Evolutionary conservation across 805 yeast species (phyloP), one percentile per base, ranked within the genome.

Genomic region (Candida golubevii): DNA sequence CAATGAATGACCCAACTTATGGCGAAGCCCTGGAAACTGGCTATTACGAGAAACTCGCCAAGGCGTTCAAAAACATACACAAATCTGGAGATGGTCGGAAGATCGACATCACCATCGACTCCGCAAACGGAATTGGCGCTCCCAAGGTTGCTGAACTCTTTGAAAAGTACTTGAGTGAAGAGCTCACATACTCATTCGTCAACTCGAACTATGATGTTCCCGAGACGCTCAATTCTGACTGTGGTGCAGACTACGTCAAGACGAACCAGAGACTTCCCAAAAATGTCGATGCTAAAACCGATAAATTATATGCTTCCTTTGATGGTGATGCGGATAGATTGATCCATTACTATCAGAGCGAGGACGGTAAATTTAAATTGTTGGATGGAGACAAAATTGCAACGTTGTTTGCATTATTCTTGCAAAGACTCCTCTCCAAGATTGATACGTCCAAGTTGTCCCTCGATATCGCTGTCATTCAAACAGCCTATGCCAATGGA

Each of bases 251-350:
- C 64, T 91, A 66, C 58, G 99, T 93, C 44, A 93, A 93, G 65
- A 88, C 97, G 3, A 80, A 82, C 61, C 98, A 93, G 59, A 73
- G 66, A 44, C 71, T 85, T 36, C 99, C 99, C 7, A 62, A 69
- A 3, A 83, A 81, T 33, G 69, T 85, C 11, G 49, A 49, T 6
- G 78, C 81, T 0, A 56, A 51, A 2, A 66, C 78, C 6, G 63
- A 68, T 36, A 64, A 72, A 46, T 67, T 90, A 41, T 84, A 79
- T 56, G 84, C 95, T 7, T 87, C 96, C 1, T 89, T 88, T 59
- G 99, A 93, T 61, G 99, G 99, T 40, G 99, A 93, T 62, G 98
- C 99, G 5, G 99, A 93, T 62, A 75, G 99, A 57, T 83, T 93
- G 40, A 87, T 93, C 18, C 87, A 88, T 59, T 93, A 85, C 62